Conservation (phyloP, 139 green algal species). For the Parachlorella kessleri region DNA sequence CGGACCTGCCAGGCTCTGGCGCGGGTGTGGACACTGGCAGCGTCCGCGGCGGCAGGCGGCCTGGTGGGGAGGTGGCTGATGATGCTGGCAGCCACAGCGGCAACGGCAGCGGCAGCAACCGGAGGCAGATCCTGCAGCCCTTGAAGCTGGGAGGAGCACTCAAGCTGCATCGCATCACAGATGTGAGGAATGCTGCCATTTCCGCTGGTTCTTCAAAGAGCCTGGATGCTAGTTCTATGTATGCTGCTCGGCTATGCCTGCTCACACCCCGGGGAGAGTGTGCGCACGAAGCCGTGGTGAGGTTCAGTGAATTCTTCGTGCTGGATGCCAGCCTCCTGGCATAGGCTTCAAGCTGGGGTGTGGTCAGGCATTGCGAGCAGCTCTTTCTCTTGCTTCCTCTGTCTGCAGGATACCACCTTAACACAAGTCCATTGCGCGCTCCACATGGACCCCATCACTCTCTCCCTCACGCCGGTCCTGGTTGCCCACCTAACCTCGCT, state of each 20-base stretch:
- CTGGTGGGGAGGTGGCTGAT: background rate
- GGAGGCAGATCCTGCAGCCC: conserved; percentile 15
- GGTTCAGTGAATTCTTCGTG: too few species aligned
- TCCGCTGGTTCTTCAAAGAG: background rate
- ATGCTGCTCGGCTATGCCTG: too few species aligned
- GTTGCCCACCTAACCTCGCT: background rate
- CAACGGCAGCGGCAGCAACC: background rate
- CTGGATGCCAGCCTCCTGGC: too few species aligned
- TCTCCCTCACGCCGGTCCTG: conserved; percentile 15
- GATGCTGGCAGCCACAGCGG: background rate
- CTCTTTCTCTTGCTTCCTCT: too few species aligned
- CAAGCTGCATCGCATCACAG: conserved; percentile 22
- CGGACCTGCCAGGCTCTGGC: background rate
- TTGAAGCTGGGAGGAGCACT: conserved; percentile 10
- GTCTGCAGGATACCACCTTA: conserved; percentile 12
- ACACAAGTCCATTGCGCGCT: conserved; percentile 5
- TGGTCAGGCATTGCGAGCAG: too few species aligned
- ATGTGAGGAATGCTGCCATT: background rate
- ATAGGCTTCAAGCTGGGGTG: too few species aligned
- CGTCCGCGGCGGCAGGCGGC: too few species aligned
- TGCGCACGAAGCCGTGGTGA: too few species aligned
- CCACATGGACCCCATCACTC: conserved; percentile 1
- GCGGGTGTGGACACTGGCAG: background rate
- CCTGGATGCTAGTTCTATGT: background rate
- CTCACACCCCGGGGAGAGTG: too few species aligned